Base-by-base conservation (phyloP, 495 filamentous ascomycete genomes). In the Apiosordaria backusii region DNA sequence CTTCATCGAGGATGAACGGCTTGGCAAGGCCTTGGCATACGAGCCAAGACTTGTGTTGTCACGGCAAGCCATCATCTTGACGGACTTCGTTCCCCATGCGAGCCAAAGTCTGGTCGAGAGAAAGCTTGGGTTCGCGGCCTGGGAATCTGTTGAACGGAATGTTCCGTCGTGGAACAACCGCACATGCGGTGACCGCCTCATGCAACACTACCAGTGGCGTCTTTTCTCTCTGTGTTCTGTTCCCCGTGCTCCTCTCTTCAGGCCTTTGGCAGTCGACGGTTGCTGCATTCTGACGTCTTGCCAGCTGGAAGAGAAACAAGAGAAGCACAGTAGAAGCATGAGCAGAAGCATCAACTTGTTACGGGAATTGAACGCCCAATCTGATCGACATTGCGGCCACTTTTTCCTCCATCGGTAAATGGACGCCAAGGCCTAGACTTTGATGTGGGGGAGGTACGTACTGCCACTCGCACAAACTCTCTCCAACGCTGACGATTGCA, bases 381-480 rank as follows among this genome's bases (percentile, higher is more conserved):
- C 60, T 69, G 71, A 71, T 71, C 68, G 59, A 62, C 71, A 68
- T 73, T 71, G 64, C 67, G 60, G 40, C 57, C 57, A 25, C 63
- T 50, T 61, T 58, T 57, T 60, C 63, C 23, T 50, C 58, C 54
- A 45, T 60, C 64, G 67, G 64, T 67, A 70, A 67, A 70, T 71
- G 62, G 16, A 52, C 67, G 71, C 71, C 71, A 74, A 74, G 71
- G 61, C n/a, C 45, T 21, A 62, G 35, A 27, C 21, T 21, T n/a
- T 52, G 4, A 27, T 54, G 35, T 60, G 45, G 64, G 25, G 60
- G 23, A 52, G 19, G 29, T 57, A 26, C 19, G 23, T 15, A 54
- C 45, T 18, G 22, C 35, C 27, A n/a, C 45, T 13, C 9, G 40
- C 16, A 15, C 40, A 13, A 60, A 57, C 64, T 60, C 25, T 26